A percentile compares a stretch with the other conserved stretches of the same genome.
phyloP scores from a whole-genome alignment of 2,329 filamentous ascomycete species.

The Aspergillus eucalypticola region DNA sequence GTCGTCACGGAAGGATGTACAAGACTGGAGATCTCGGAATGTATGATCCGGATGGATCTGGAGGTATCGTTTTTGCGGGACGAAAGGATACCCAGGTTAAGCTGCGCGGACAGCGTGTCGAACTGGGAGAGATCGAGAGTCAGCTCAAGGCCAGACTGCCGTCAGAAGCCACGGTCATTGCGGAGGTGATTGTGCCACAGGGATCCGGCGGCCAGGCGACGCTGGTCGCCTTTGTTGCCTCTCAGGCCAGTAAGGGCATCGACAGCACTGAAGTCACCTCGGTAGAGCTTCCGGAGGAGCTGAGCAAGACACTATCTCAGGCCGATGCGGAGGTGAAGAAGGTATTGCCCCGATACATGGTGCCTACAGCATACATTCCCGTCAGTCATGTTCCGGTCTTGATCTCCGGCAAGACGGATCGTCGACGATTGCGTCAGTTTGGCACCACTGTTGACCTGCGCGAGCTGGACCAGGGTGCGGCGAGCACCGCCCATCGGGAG shows the following conservation, averaged over 20 bases:
- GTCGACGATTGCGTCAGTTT: conserved; percentile 39
- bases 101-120: conserved; percentile 45
- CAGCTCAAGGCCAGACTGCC: conserved; percentile 33
- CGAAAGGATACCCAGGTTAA: conserved; percentile 46
- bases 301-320: conserved; percentile 20
- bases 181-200: conserved; percentile 50
- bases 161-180: conserved; percentile 43
- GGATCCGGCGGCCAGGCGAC: conserved; percentile 30
- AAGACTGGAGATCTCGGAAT: conserved; percentile 44
- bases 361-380: conserved; percentile 46
- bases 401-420: conserved; percentile 49
- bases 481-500: conserved; percentile 21
- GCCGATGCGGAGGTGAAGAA: conserved; percentile 28
- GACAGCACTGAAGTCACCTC: conserved; percentile 20
- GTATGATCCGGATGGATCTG: conserved; percentile 41
- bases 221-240: conserved; percentile 34
- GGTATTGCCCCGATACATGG: conserved; percentile 36
- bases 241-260: conserved; percentile 24
- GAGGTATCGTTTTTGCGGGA: conserved; percentile 40
- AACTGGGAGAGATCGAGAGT: conserved; percentile 45
- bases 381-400: conserved; percentile 45
- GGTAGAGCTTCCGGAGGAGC: conserved; percentile 19
- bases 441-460: conserved; percentile 36
- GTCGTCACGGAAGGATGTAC: conserved; percentile 39
- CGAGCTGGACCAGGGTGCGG: conserved; percentile 28